Evolutionary conservation across 306 rosid species (phyloP).

Genomic region (Lagenaria siceraria): DNA sequence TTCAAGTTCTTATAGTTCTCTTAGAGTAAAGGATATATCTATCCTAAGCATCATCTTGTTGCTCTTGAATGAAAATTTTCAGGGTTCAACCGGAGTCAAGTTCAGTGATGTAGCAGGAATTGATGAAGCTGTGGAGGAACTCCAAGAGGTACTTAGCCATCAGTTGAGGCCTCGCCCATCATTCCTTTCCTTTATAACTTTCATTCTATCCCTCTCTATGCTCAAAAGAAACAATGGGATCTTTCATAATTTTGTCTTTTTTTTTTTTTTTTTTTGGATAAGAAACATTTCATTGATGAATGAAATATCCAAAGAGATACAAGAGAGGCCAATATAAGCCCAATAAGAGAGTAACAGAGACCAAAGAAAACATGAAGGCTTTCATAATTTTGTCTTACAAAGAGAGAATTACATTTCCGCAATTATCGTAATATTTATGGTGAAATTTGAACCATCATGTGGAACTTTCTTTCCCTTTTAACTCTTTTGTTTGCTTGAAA

Average conservation of each 20-base stretch:
- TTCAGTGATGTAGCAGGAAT: slow-evolving; percentile 93
- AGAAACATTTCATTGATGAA: too few relatives aligned
- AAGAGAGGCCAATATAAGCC: too few relatives aligned
- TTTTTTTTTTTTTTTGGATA: too few relatives aligned
- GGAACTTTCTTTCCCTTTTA: neutral
- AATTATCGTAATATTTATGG: neutral
- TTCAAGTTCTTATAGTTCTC: slow-evolving; percentile 9
- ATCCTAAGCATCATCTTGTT: neutral
- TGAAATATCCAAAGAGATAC: too few relatives aligned
- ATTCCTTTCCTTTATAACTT: neutral
- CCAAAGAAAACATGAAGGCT: too few relatives aligned
- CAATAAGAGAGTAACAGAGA: too few relatives aligned
- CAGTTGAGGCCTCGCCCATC: neutral
- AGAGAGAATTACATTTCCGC: neutral
- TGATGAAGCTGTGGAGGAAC: slow-evolving; percentile 97
- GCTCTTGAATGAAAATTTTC: slow-evolving; percentile 10
- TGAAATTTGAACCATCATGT: neutral
- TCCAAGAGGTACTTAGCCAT: slow-evolving; percentile 59
- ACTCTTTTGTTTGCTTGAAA: neutral
- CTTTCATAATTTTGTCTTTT: neutral
- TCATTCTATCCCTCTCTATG: neutral
- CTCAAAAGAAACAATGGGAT: neutral
- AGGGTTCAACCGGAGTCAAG: slow-evolving; percentile 96
- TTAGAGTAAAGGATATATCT: slow-evolving; percentile 1
- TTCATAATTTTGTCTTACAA: neutral